Evolutionary conservation across 805 yeast species (phyloP), one percentile per base, ranked within the genome.

Genomic region (Priceomyces melissophilus): DNA sequence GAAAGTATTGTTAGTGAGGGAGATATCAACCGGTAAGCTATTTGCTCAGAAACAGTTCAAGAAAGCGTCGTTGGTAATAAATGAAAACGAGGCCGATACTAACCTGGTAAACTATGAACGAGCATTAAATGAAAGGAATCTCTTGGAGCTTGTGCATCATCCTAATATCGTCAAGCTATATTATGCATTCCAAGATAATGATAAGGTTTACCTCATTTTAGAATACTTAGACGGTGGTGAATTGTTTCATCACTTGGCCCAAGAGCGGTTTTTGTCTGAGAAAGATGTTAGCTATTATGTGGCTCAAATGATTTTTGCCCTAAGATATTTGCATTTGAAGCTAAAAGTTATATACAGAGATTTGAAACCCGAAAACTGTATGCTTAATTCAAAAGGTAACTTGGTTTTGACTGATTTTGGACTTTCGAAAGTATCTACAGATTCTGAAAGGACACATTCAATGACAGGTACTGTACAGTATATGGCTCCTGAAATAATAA

Each of bases 221-320:
- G 75, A 70, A 49, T 70, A 69, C 44, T 55, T 70, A 28, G 69
- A 67, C 27, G 75, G 75, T 5, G 75, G 75, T 3, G 75, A 70
- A 52, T 55, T 70, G 29, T 69, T 69, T 52, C 71, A 66, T 43
- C 75, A 69, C 48, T 57, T 69, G 40, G 63, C 67, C 0, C 57
- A 53, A 36, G 57, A 55, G 39, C 39, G 42, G 30, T 56, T 44
- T 37, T 30, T 56, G 13, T 49, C 57, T 16, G 73, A 69, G 42
- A 60, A 59, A 34, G 61, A 63, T 40, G 72, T 70, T 16, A 57
- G 69, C 16, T 69, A 56, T 53, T 69, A 69, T 44, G 61, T 66
- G 15, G 75, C 74, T 0, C 73, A 69, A 48, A 62, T 69, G 60
- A 56, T 67, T 1, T 42, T 68, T 15, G 75, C 73, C 1, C 47